Percentiles rank a stretch among this genome's conserved stretches.
These are phyloP conservation scores for Articulospora tetracladia DNA, from an alignment of 495 filamentous ascomycete species.

Conservation along the genomic window DNA sequence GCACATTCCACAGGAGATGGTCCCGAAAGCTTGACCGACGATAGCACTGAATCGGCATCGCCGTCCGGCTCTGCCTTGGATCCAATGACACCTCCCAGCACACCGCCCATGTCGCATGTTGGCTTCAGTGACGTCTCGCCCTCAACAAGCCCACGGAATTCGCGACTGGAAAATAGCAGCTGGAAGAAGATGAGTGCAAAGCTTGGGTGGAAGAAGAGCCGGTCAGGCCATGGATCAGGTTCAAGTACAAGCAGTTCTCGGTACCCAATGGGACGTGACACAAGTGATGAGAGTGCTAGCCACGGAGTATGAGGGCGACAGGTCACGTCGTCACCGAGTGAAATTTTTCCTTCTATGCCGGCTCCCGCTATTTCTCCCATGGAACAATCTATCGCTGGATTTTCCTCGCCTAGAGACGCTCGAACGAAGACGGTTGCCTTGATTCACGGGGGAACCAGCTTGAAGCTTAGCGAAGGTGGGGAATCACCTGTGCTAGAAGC, in stretches of 20 bases:
- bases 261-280: constrained; percentile 25
- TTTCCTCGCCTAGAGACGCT: constrained; percentile 14
- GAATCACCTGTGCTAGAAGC: constrained; percentile 25
- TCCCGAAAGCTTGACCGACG: constrained; percentile 36
- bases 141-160: constrained; percentile 16
- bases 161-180: constrained; percentile 33
- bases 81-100: constrained; percentile 87
- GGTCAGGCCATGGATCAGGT: constrained; percentile 28
- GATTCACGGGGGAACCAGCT: constrained; percentile 23
- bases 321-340: constrained; percentile 43
- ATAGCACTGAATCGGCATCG: constrained; percentile 47
- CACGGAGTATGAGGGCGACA: constrained; percentile 47
- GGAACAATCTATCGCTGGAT: constrained; percentile 17
- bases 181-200: constrained; percentile 88
- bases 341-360: constrained; percentile 23
- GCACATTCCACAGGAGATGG: constrained; percentile 23
- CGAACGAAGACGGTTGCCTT: constrained; percentile 13
- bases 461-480: constrained; percentile 24
- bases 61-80: constrained; percentile 43
- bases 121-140: constrained; percentile 16
- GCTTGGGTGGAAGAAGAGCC: constrained; percentile 51
- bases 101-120: constrained; percentile 65
- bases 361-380: constrained; percentile 22
- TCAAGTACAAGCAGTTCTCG: constrained; percentile 24
- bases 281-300: constrained; percentile 28